phyloP scores from a whole-genome alignment of 2,329 filamentous ascomycete genomes.

The Annulohypoxylon truncatum region DNA sequence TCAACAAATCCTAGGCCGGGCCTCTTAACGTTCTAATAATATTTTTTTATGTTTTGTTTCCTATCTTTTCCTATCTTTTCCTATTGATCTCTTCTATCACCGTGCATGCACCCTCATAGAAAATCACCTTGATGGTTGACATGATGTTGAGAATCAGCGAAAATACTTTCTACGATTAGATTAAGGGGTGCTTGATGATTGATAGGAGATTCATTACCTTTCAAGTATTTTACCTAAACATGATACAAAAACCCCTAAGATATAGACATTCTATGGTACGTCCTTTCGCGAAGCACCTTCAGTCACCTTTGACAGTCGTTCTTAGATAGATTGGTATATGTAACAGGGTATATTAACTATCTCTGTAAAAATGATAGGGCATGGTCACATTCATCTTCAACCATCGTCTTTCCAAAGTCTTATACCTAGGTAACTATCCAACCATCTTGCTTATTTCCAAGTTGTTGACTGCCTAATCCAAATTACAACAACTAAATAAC shows the following conservation, averaged over 20 bases:
- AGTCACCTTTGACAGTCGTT: background rate
- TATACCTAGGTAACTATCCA: background rate
- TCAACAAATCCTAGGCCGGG: background rate
- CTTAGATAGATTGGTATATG: background rate
- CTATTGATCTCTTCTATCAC: background rate
- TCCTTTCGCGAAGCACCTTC: background rate
- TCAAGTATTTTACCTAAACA: no score
- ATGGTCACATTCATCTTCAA: slow-evolving; percentile 4
- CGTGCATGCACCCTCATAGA: background rate
- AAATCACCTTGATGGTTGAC: background rate
- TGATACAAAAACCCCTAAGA: no score
- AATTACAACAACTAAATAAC: background rate
- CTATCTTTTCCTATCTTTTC: background rate
- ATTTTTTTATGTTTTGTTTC: background rate
- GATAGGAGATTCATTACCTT: no score
- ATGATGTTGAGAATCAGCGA: no score
- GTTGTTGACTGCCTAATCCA: background rate
- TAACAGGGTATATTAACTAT: slow-evolving; percentile 6
- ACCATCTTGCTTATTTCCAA: background rate
- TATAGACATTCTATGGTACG: no score
- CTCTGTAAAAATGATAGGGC: background rate
- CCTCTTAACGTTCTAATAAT: background rate
- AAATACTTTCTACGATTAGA: no score
- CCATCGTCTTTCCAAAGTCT: background rate
- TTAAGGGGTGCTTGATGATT: no score